Conservation (phyloP, 2,329 filamentous ascomycete species). For the Talaromyces piceae region DNA sequence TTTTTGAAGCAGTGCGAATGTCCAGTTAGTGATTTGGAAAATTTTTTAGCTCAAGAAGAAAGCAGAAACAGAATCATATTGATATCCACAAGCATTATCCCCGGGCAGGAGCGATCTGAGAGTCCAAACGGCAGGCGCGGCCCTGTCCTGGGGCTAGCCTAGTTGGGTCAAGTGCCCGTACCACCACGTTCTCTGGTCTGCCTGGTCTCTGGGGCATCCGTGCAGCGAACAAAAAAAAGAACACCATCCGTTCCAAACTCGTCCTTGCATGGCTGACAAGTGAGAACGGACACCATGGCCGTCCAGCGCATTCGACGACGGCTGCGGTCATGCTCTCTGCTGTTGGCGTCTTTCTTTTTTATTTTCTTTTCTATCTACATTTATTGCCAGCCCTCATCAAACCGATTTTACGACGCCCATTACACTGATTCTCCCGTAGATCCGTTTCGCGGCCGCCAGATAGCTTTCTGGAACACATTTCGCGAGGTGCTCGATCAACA, state of each 20-base stretch:
- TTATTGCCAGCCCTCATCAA: constrained; percentile 21
- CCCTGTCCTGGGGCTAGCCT: not conserved
- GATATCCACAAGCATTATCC: too few species aligned
- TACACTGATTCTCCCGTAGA: constrained; percentile 12
- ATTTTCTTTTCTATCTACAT: constrained; percentile 28
- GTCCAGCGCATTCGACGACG: constrained; percentile 10
- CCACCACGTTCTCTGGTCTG: too few species aligned
- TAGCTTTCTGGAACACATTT: constrained; percentile 30
- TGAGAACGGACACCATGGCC: constrained; percentile 3
- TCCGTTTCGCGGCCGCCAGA: constrained; percentile 21
- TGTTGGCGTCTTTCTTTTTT: constrained; percentile 11
- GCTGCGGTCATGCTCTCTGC: constrained; percentile 8
- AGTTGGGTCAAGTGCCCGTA: too few species aligned
- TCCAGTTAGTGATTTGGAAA: not conserved
- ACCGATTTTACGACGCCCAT: constrained; percentile 12
- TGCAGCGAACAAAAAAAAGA: not conserved
- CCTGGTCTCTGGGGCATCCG: not conserved
- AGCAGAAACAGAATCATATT: not conserved
- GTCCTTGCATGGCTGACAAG: too few species aligned
- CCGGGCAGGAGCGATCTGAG: too few species aligned
- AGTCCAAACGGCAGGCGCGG: not conserved
- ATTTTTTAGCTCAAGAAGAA: not conserved
- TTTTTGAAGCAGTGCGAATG: not conserved
- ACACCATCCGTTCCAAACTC: not conserved
- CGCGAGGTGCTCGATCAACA: constrained; percentile 27